A percentile compares a stretch with the other conserved stretches of the same genome.
Conservation (phyloP, 306 rosid species). For the Lotus japonicus region DNA sequence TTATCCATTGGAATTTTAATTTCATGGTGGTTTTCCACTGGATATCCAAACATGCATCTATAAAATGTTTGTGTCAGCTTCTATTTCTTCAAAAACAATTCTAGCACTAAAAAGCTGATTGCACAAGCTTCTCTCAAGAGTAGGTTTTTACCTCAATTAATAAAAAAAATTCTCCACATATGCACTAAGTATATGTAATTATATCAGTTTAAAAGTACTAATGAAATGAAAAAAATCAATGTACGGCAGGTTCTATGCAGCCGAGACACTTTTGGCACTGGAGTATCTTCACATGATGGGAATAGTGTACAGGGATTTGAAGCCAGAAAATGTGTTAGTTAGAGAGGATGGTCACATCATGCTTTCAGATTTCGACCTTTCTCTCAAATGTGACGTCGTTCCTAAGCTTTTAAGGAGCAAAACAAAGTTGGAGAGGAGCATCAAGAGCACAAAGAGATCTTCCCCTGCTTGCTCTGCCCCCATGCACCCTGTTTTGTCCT, state of each 20-base stretch:
- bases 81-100: no score
- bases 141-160: no score
- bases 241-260: conserved; percentile 70
- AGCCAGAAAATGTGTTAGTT: conserved; percentile 92
- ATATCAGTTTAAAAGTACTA: not conserved
- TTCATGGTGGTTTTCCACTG: no score
- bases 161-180: no score
- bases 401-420: conserved; percentile 59
- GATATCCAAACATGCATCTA: no score
- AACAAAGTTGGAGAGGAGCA: conserved; percentile 14
- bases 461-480: conserved; percentile 60
- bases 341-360: conserved; percentile 93
- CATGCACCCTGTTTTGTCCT: conserved; percentile 82
- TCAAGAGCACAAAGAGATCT: conserved; percentile 34
- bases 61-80: no score
- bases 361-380: conserved; percentile 95
- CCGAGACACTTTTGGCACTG: conserved; percentile 75
- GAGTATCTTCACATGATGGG: conserved; percentile 99
- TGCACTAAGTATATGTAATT: no score
- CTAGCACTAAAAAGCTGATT: no score
- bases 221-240: no score
- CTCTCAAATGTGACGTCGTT: conserved; percentile 90
- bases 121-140: no score
- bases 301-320: conserved; percentile 85
- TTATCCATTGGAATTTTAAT: no score